Evolutionary conservation across 169 alveolate species (phyloP), one percentile per base, ranked within the genome.

Genomic region (Cryptosporidium muris): DNA sequence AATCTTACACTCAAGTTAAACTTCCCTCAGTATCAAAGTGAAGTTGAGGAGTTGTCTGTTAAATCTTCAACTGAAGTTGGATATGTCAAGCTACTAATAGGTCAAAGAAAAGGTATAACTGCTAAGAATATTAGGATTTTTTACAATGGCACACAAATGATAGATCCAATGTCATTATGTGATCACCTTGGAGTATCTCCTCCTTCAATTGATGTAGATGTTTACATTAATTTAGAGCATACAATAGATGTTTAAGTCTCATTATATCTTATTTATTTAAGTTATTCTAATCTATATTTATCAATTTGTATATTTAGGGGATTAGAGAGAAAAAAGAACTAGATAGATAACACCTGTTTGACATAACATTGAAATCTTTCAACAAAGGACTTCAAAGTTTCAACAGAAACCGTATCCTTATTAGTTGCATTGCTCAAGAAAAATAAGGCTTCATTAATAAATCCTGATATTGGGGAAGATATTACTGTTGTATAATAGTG

Each of bases 61-160:
- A 89, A 82, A 54, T 64, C 90, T 56, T 81, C 90, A 43, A 82
- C 91, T 51, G 92, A 89, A 54, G 92, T 89, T 8, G 92, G 92
- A 4, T 89, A 65, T 67, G 92, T 89, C 16, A 89, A 89, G 80
- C 63, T 89, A 43, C 80, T 64, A 51, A 64, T 89, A 8, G 92
- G 91, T n/a, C 68, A 82, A 51, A 65, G 53, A 42, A 65, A 63
- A 34, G 62, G 68, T 12, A 38, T 89, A 12, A 81, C 65, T n/a
- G 88, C 91, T n/a, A 64, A 88, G n/a, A 37, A 67, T 36, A 66
- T 89, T 47, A 82, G 80, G 34, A 66, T 89, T 6, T 62, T 62
- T 9, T 54, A 66, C 81, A 51, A 80, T 62, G 66, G 82, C 14
- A 81, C 62, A 53, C 63, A 64, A 37, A 66, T 89, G 65, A 82